These are phyloP conservation scores for Penicillium coffeae DNA, from an alignment of 495 filamentous ascomycete species.

Conservation along the genomic window DNA sequence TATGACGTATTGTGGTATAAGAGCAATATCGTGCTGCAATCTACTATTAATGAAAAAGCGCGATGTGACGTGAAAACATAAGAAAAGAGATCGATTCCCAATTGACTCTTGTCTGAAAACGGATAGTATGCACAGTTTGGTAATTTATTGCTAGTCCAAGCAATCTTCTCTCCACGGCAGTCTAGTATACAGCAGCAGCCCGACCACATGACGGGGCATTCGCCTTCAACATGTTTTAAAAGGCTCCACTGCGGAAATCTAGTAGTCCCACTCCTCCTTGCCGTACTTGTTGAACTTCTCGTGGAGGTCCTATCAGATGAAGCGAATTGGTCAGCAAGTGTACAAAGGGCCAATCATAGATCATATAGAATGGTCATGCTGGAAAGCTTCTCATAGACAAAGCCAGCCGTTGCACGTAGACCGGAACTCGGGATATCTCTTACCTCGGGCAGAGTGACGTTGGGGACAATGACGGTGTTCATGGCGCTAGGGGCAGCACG, in stretches of 20 bases:
- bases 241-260: constrained; percentile 15
- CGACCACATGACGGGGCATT: constrained; percentile 49
- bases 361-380: neutral
- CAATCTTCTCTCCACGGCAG: constrained; percentile 18
- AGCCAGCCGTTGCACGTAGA: neutral
- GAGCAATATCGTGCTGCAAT: too few relatives aligned
- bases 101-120: constrained; percentile 33
- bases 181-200: constrained; percentile 63
- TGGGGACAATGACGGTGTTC: constrained; percentile 88
- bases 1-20: too few relatives aligned
- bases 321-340: constrained; percentile 5
- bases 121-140: constrained; percentile 41
- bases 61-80: neutral
- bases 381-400: neutral
- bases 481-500: constrained; percentile 91
- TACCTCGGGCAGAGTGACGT: constrained; percentile 91
- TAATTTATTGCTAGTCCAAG: constrained; percentile 20
- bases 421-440: constrained; percentile 3
- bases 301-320: constrained; percentile 64
- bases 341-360: neutral
- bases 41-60: too few relatives aligned
- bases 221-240: constrained; percentile 16
- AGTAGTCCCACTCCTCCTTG: constrained; percentile 69
- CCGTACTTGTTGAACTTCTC: constrained; percentile 98
- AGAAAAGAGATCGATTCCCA: constrained; percentile 29